Evolutionary conservation across 1,284 basidiomycete genomes (phyloP), one percentile per base, ranked within the genome.

Genomic region (Pterulicium gracile): DNA sequence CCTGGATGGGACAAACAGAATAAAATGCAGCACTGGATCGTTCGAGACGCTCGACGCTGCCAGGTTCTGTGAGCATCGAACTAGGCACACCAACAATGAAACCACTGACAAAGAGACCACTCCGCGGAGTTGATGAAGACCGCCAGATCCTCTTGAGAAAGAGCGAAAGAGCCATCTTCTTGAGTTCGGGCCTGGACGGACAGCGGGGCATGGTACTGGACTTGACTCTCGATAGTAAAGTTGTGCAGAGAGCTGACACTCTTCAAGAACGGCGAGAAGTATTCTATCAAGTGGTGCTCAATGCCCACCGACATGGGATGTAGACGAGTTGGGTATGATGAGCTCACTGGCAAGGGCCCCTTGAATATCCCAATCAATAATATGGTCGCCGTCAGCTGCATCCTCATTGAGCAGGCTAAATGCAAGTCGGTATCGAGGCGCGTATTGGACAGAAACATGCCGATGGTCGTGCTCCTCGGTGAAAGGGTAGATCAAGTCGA

Each of bases 51-150:
- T 80, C 0, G 84, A 88, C 14, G 88, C 88, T 89, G 52, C 32
- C 12, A 47, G 17, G 41, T 27, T 47, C 35, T 17, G 17, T 50
- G 2, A 53, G 45, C 40, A 15, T 46, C 45, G 34, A 17, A 45
- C 23, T 17, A 42, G 48, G 15, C n/a, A 39, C 15, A 39, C 36
- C 2, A 35, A 40, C 4, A 20, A 27, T 14, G 23, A 45, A 41
- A 35, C 19, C 23, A 61, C 73, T 62, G 56, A 93, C 91, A 89
- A 39, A 98, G 62, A 13, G 82, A 88, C 95, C 95, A 98, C 58
- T 93, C 87, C 13, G 92, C 94, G 2, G 91, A 91, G 58, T 98
- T 98, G 47, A 98, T 75, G 57, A 98, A 98, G 0, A 92, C 79
- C 18, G 85, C 90, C 48, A 94, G 70, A 54, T 92, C 79, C 54